These are phyloP conservation scores for Mrakia blollopis DNA, from an alignment of 768 basidiomycete genomes.

Conservation along the genomic window DNA sequence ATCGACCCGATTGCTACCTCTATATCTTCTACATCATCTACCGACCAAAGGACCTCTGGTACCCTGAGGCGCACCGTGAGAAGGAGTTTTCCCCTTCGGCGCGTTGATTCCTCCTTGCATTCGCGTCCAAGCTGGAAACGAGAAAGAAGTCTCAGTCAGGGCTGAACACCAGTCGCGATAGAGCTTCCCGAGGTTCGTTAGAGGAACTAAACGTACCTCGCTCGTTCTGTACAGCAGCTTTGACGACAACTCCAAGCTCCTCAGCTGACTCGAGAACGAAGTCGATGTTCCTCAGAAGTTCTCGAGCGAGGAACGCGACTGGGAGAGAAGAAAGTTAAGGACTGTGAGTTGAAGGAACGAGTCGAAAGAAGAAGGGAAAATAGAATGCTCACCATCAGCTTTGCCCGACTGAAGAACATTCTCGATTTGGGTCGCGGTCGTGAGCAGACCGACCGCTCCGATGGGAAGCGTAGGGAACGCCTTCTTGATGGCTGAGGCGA, in stretches of 20 bases:
- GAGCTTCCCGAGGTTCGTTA: not conserved
- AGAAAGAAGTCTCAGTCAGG: not conserved
- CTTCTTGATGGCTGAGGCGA: conserved; percentile 38
- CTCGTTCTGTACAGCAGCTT: conserved; percentile 68
- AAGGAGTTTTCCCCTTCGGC: not conserved
- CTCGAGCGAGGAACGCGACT: conserved; percentile 62
- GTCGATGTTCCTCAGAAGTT: conserved; percentile 62
- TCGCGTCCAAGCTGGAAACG: not conserved
- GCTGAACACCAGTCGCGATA: not conserved
- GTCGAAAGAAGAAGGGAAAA: too few species aligned
- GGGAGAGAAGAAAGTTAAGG: too few species aligned
- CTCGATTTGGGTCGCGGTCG: conserved; percentile 59
- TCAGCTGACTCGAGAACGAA: conserved; percentile 58
- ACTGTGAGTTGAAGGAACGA: too few species aligned
- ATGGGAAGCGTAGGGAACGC: conserved; percentile 44
- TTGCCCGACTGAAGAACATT: conserved; percentile 60
- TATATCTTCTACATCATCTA: not conserved
- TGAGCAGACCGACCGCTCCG: conserved; percentile 69
- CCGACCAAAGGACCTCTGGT: not conserved
- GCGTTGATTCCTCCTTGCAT: conserved; percentile 4
- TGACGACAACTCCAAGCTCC: conserved; percentile 60
- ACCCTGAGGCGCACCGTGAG: not conserved
- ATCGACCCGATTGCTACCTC: not conserved
- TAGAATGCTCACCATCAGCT: conserved; percentile 49
- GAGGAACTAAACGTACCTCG: conserved; percentile 35